phyloP scores from a whole-genome alignment of 73 alveolate species.

The Stentor roeselii region DNA sequence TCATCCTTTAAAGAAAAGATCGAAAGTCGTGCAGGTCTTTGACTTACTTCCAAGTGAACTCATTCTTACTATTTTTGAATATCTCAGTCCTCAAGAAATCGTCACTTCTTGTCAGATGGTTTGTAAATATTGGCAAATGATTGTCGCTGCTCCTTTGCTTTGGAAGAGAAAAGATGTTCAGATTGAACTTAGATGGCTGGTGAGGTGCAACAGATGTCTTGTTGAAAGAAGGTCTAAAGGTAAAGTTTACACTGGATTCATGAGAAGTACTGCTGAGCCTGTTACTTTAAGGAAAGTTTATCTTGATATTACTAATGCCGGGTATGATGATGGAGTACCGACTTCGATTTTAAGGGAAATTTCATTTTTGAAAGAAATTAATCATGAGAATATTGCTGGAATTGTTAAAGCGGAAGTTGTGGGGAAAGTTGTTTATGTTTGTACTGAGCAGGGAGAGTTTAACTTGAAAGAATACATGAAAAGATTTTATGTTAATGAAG shows the following conservation, averaged over 20 bases:
- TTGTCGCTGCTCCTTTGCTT: conserved; percentile 5
- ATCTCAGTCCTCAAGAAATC: conserved; percentile 3
- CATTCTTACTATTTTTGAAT: background rate
- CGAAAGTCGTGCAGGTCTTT: background rate
- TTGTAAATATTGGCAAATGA: background rate
- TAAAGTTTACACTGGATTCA: conserved; percentile 48
- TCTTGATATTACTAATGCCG: conserved; percentile 81
- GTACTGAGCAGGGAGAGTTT: conserved; percentile 47
- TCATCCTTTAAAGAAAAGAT: background rate
- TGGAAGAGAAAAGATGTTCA: conserved; percentile 39
- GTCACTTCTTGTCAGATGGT: background rate
- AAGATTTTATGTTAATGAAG: conserved; percentile 27
- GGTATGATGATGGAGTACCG: conserved; percentile 89
- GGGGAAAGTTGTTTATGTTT: conserved; percentile 38
- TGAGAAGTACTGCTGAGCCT: conserved; percentile 46
- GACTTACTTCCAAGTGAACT: conserved; percentile 25
- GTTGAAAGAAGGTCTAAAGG: conserved; percentile 80
- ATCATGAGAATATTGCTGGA: conserved; percentile 37
- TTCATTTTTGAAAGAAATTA: conserved; percentile 41
- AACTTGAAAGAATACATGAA: conserved; percentile 55
- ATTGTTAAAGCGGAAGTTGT: conserved; percentile 18
- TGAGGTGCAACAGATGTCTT: conserved; percentile 30
- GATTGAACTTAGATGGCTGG: conserved; percentile 32
- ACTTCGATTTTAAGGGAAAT: conserved; percentile 86
- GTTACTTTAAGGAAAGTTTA: conserved; percentile 58